Percentiles rank a stretch among this genome's conserved stretches.
phyloP scores from a whole-genome alignment of 495 filamentous ascomycete species.

The Ascodesmis nigricans region DNA sequence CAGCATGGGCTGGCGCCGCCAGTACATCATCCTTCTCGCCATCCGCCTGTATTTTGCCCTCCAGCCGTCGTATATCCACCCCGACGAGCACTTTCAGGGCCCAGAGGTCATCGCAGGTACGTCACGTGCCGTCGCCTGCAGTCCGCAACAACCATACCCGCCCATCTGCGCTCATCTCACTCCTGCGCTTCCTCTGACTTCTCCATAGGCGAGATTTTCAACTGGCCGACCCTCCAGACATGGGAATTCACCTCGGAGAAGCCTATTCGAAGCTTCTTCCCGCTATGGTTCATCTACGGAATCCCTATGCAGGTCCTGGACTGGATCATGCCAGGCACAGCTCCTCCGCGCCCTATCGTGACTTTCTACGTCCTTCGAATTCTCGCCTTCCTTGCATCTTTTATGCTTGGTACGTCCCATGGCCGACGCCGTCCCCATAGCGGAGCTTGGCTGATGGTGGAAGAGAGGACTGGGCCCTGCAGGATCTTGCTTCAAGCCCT shows the following conservation, averaged over 20 bases:
- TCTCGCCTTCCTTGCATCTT: constrained; percentile 80
- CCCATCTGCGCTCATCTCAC: background rate
- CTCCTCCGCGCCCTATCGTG: constrained; percentile 40
- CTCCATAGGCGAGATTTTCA: constrained; percentile 58
- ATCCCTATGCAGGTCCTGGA: constrained; percentile 74
- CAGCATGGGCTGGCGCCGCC: constrained; percentile 71
- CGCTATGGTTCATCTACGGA: constrained; percentile 84
- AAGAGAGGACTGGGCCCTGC: constrained; percentile 91
- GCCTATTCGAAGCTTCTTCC: constrained; percentile 86
- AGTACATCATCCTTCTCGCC: constrained; percentile 60
- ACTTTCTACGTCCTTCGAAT: constrained; percentile 74
- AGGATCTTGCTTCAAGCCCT: constrained; percentile 62
- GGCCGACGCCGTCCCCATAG: background rate
- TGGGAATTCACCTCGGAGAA: constrained; percentile 82
- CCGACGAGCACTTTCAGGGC: constrained; percentile 96
- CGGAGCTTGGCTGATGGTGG: background rate
- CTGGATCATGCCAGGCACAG: constrained; percentile 44
- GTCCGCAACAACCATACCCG: background rate
- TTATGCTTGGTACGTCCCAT: constrained; percentile 44
- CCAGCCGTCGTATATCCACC: constrained; percentile 87
- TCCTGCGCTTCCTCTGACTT: background rate
- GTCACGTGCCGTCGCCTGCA: constrained; percentile 3
- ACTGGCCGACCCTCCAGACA: constrained; percentile 60
- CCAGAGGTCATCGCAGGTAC: constrained; percentile 70
- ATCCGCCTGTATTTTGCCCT: constrained; percentile 87